Conservation (phyloP, 1,284 basidiomycete genomes). For the Heterobasidion occidentale region DNA sequence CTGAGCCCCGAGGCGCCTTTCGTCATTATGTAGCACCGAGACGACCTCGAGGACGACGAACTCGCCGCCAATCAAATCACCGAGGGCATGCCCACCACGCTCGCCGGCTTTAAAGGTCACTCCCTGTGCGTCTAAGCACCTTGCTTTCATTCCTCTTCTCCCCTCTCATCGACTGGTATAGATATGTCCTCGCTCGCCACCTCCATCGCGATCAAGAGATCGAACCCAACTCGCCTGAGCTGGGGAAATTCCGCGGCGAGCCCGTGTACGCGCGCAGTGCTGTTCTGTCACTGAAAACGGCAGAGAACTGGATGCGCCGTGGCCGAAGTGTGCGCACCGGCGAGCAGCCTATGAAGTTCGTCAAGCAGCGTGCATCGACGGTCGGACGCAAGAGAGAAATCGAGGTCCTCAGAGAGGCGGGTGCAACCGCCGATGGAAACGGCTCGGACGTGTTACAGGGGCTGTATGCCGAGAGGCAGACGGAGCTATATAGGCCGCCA, state of each 20-base stretch:
- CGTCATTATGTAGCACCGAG: constrained; percentile 60
- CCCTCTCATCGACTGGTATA: constrained; percentile 22
- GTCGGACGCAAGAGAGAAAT: constrained; percentile 78
- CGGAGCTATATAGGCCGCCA: constrained; percentile 72
- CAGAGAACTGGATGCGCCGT: constrained; percentile 93
- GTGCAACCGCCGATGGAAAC: constrained; percentile 24
- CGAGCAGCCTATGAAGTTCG: constrained; percentile 84
- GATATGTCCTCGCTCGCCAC: constrained; percentile 86
- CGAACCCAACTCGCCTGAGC: constrained; percentile 65
- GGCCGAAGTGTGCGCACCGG: constrained; percentile 72
- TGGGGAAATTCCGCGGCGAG: constrained; percentile 91
- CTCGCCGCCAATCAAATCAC: constrained; percentile 70
- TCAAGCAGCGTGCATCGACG: constrained; percentile 83
- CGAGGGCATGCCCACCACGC: constrained; percentile 93
- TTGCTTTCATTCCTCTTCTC: constrained; percentile 5
- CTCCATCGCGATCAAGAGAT: constrained; percentile 87
- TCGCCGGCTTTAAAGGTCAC: constrained; percentile 94
- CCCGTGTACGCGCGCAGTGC: constrained; percentile 85
- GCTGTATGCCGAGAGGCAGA: constrained; percentile 83
- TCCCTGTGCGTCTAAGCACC: constrained; percentile 54
- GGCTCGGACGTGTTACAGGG: constrained; percentile 70
- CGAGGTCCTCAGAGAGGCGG: constrained; percentile 46
- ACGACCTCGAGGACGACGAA: constrained; percentile 94
- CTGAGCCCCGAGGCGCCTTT: constrained; percentile 7
- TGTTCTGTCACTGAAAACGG: constrained; percentile 80